Conservation (phyloP, 2,329 filamentous ascomycete species). For the Ceratocystiopsis sp. region DNA sequence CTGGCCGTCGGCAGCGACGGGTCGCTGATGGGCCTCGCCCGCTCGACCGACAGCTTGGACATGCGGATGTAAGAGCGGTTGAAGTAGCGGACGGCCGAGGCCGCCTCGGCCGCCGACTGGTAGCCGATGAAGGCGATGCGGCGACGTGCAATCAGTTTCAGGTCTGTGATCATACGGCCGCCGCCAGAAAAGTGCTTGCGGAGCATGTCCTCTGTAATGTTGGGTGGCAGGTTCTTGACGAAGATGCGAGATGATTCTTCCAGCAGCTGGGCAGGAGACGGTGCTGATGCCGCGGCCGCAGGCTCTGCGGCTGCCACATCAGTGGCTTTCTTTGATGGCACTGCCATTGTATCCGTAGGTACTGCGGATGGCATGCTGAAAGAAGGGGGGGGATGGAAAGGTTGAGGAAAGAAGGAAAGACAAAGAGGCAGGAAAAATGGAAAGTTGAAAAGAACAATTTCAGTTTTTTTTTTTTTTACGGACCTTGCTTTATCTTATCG, state of each 20-base stretch:
- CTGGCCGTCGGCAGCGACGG: slow-evolving; percentile 17
- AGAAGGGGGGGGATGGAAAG: not conserved
- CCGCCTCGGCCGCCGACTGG: slow-evolving; percentile 64
- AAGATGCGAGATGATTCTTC: slow-evolving; percentile 51
- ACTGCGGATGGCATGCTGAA: slow-evolving; percentile 6
- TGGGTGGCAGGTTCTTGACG: slow-evolving; percentile 72
- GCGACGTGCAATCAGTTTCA: slow-evolving; percentile 76
- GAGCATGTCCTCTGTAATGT: slow-evolving; percentile 69
- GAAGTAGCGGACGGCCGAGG: slow-evolving; percentile 81
- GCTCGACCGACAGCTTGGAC: slow-evolving; percentile 81
- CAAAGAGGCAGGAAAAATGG: not conserved
- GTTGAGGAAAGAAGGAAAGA: not conserved
- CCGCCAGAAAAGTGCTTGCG: slow-evolving; percentile 69
- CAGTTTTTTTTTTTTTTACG: too few species aligned
- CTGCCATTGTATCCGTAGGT: slow-evolving; percentile 1
- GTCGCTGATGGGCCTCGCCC: slow-evolving; percentile 52
- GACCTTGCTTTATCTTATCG: not conserved
- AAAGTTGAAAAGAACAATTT: too few species aligned
- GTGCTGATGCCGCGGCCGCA: too few species aligned
- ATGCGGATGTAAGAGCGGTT: slow-evolving; percentile 90
- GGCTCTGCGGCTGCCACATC: not conserved
- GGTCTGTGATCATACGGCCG: slow-evolving; percentile 67
- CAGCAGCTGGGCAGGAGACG: not conserved
- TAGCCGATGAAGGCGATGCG: slow-evolving; percentile 94
- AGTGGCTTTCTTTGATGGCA: too few species aligned